Evolutionary conservation across 306 rosid genomes (phyloP).

Genomic region (Quercus engelmannii): DNA sequence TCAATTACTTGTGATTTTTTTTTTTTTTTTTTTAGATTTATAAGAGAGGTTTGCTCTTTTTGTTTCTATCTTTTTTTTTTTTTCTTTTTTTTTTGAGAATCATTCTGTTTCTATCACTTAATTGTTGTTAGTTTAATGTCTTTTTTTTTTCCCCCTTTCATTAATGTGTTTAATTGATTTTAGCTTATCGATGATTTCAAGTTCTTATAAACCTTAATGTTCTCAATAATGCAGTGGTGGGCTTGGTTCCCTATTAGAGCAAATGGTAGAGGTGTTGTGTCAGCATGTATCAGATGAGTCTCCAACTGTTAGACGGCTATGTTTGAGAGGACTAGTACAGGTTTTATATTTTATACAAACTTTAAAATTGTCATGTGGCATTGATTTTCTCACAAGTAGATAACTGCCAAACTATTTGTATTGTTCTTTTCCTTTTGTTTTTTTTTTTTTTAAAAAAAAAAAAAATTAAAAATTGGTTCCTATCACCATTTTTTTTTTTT

Average conservation of each 20-base stretch:
- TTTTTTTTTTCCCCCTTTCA: not conserved
- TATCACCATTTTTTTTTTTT: not conserved
- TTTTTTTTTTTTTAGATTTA: not conserved
- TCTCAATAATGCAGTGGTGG: slow-evolving; percentile 56
- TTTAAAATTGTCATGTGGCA: slow-evolving; percentile 9
- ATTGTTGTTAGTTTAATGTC: slow-evolving; percentile 1
- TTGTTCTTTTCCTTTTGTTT: slow-evolving; percentile 4
- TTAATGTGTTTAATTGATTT: not conserved
- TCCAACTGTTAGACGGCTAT: slow-evolving; percentile 84
- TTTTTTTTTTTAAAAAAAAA: not conserved
- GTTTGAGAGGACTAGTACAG: slow-evolving; percentile 95
- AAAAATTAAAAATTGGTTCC: not conserved
- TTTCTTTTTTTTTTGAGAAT: too few relatives aligned
- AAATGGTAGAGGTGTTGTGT: slow-evolving; percentile 83
- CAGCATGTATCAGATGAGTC: slow-evolving; percentile 87
- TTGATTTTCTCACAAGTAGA: slow-evolving; percentile 9
- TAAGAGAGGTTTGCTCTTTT: not conserved
- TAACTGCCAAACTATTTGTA: slow-evolving; percentile 1
- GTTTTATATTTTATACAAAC: slow-evolving; percentile 33
- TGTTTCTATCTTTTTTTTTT: too few relatives aligned
- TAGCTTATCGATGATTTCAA: slow-evolving; percentile 6
- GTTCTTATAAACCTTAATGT: slow-evolving; percentile 22
- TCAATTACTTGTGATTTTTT: not conserved
- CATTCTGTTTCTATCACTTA: not conserved
- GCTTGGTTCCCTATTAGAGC: slow-evolving; percentile 74